Conservation (phyloP, 768 basidiomycete genomes). For the Favolaschia claudopus region DNA sequence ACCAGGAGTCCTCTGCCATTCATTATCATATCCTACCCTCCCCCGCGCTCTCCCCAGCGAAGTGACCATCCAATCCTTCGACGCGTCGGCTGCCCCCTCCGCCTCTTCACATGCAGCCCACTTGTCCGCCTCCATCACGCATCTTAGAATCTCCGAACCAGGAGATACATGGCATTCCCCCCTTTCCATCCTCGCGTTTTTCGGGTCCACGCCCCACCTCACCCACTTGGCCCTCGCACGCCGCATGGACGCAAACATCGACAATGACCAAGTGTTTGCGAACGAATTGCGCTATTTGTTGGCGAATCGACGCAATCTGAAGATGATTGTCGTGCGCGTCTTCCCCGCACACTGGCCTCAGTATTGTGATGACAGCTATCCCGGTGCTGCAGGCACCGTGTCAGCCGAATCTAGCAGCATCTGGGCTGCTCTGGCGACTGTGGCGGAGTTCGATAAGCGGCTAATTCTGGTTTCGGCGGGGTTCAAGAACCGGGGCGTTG, state of each 20-base stretch:
- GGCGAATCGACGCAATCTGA: constrained; percentile 34
- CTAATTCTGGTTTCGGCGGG: constrained; percentile 24
- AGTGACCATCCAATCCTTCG: constrained; percentile 39
- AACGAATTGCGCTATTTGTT: constrained; percentile 41
- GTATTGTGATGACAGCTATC: neutral
- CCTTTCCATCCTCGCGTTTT: constrained; percentile 38
- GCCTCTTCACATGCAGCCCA: constrained; percentile 14
- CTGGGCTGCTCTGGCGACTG: constrained; percentile 16
- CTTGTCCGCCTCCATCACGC: constrained; percentile 37
- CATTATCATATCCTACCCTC: constrained; percentile 12
- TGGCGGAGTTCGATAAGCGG: constrained; percentile 22
- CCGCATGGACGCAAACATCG: constrained; percentile 47
- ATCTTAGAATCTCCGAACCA: constrained; percentile 50
- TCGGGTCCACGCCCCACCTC: constrained; percentile 44
- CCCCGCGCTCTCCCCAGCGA: constrained; percentile 30
- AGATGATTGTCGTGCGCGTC: constrained; percentile 36
- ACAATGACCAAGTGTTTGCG: constrained; percentile 48
- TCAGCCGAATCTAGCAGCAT: constrained; percentile 12
- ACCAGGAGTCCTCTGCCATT: constrained; percentile 24
- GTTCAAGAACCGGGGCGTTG: neutral
- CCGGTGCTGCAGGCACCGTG: too few species aligned
- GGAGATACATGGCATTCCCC: constrained; percentile 46
- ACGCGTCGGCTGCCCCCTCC: constrained; percentile 14
- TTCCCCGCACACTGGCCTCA: constrained; percentile 27
- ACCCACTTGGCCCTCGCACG: constrained; percentile 51